Evolutionary conservation across 208 protist genomes (phyloP), one percentile per base, ranked within the genome.

Genomic region (Leishmania tarentolae): DNA sequence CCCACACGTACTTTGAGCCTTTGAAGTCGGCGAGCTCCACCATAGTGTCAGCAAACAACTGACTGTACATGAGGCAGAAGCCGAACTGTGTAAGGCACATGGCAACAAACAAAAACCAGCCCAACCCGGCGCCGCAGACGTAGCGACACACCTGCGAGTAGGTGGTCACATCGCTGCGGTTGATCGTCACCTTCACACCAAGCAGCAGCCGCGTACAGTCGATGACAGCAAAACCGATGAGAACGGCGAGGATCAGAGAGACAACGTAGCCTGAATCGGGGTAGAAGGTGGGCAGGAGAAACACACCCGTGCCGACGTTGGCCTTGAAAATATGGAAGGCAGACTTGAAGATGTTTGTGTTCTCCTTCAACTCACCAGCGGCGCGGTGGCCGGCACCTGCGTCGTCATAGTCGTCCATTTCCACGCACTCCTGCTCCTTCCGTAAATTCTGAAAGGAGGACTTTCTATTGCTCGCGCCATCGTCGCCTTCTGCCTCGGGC

Each of bases 301-400:
- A 97, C 42, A 97, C 89, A 75, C 90, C 93, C 1, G 92, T 90
- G 40, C 93, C 93, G 52, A 97, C 93, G 86, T 97, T 97, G 31
- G 91, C 93, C 86, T 97, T 97, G 87, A 97, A 97, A 66, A 97
- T 88, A 76, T 97, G 93, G 72, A 96, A 94, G 44, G 90, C 90
- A 46, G 90, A 89, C 79, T 92, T 92, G 82, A 78, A 89, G 65
- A 92, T 88, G 83, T 90, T 92, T 7, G 89, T 89, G 87, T 92
- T 92, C 78, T 90, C 86, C 66, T 86, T 84, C 31, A 92, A 69
- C 79, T 92, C 84, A 40, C 84, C 87, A 6, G 74, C 82, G 28
- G 1, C 65, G 35, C 59, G 63, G 50, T 75, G 42, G 65, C 61
- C 57, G 56, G 42, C 40, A 35, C n/a, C 40, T 2, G 42, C n/a